phyloP scores from a whole-genome alignment of 164 flowering plant species.

The Santalum album region DNA sequence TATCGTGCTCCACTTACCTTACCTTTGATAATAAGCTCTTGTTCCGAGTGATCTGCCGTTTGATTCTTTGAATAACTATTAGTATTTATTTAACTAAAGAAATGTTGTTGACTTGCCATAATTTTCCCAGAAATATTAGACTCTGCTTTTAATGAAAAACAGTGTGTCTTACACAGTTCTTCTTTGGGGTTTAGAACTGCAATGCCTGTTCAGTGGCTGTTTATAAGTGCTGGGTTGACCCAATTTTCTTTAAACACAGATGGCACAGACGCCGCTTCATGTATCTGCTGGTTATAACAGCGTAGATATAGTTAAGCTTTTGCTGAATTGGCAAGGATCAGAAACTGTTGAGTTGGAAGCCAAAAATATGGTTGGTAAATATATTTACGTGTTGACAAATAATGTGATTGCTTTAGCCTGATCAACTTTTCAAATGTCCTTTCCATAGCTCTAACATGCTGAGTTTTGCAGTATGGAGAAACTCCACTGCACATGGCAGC shows the following conservation, averaged over 20 bases:
- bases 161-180: no score
- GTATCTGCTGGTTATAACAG: constrained; percentile 77
- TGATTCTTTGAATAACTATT: no score
- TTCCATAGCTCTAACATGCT: constrained; percentile 5
- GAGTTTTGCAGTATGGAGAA: constrained; percentile 78
- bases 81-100: neutral
- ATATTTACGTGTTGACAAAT: neutral
- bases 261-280: constrained; percentile 95
- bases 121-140: neutral
- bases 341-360: constrained; percentile 86
- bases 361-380: constrained; percentile 66
- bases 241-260: constrained; percentile 33
- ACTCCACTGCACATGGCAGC: constrained; percentile 99
- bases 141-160: neutral
- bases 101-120: neutral
- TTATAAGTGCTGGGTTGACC: neutral
- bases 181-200: neutral
- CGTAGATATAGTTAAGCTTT: constrained; percentile 56
- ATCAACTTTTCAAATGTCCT: neutral
- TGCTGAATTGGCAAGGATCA: constrained; percentile 58
- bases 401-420: neutral
- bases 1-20: no score
- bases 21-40: no score
- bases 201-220: neutral
- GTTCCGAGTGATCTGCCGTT: no score